Percentiles rank a stretch among this genome's conserved stretches.
Evolutionary conservation across 2,329 filamentous ascomycete species (phyloP).

Genomic region (Beauveria sp.): DNA sequence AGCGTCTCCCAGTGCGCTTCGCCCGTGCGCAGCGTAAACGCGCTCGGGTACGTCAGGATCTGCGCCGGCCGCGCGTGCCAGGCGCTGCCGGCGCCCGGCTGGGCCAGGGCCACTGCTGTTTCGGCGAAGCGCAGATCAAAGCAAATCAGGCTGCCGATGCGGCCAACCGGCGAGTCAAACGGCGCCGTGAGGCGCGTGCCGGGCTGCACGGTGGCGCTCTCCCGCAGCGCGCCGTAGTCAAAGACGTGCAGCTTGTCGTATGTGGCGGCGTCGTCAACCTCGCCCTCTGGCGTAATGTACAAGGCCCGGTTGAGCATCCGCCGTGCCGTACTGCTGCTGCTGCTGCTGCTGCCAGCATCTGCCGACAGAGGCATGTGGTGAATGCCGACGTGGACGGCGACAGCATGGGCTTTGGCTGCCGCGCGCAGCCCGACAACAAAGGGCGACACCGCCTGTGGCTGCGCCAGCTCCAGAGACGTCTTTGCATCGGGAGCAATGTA

Average conservation of each 20-base stretch:
- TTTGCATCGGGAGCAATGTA: constrained; percentile 68
- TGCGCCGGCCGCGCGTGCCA: constrained; percentile 47
- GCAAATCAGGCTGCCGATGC: constrained; percentile 75
- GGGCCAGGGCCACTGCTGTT: constrained; percentile 57
- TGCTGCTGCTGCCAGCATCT: not conserved
- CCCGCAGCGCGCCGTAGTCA: constrained; percentile 51
- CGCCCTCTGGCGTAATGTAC: constrained; percentile 40
- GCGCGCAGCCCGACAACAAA: constrained; percentile 71
- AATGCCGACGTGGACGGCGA: constrained; percentile 80
- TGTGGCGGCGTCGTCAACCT: constrained; percentile 30
- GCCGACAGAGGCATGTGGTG: constrained; percentile 55
- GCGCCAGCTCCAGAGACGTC: constrained; percentile 64
- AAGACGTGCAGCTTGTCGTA: constrained; percentile 94
- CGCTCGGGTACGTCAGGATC: constrained; percentile 77
- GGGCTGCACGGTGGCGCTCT: constrained; percentile 56
- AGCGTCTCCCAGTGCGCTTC: constrained; percentile 78
- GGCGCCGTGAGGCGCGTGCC: constrained; percentile 58
- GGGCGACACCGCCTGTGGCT: constrained; percentile 54
- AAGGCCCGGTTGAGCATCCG: constrained; percentile 45
- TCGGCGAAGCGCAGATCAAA: constrained; percentile 87
- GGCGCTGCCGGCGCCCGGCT: constrained; percentile 24
- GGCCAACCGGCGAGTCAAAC: constrained; percentile 66
- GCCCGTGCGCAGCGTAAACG: constrained; percentile 83
- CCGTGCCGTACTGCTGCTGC: constrained; percentile 11
- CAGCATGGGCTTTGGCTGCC: constrained; percentile 52